Evolutionary conservation across 1,284 basidiomycete genomes (phyloP).

Genomic region (Coniferiporia weirii): DNA sequence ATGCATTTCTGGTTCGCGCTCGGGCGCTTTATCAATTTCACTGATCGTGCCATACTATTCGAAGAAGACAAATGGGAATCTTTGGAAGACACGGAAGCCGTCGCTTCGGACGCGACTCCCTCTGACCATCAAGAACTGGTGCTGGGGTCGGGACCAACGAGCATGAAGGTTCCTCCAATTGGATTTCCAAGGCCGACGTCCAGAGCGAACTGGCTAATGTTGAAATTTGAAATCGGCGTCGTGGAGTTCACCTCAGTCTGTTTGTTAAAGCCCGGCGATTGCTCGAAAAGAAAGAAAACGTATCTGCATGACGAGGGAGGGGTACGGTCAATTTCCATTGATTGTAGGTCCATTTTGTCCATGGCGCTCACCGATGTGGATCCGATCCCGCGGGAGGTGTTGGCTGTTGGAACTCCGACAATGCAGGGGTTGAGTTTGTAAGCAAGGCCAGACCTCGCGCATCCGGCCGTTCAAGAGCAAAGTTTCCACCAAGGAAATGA

Average conservation of each 20-base stretch:
- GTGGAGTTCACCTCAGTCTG: slow-evolving; percentile 23
- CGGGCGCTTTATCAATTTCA: too few species aligned
- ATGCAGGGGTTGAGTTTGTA: slow-evolving; percentile 37
- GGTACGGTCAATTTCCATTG: background rate
- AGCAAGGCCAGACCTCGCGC: slow-evolving; percentile 21
- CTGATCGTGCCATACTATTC: too few species aligned
- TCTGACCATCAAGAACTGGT: background rate
- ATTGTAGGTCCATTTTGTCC: background rate
- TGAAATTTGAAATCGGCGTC: slow-evolving; percentile 26
- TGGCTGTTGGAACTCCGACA: slow-evolving; percentile 36
- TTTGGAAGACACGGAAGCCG: background rate
- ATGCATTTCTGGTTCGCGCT: too few species aligned
- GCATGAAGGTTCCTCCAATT: slow-evolving; percentile 30
- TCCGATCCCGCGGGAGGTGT: slow-evolving; percentile 41
- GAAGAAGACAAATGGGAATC: too few species aligned
- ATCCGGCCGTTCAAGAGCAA: slow-evolving; percentile 27
- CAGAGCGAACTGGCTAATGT: slow-evolving; percentile 27
- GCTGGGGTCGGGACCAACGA: slow-evolving; percentile 23
- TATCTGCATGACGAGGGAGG: slow-evolving; percentile 20
- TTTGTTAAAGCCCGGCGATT: slow-evolving; percentile 25
- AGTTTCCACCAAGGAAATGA: slow-evolving; percentile 41
- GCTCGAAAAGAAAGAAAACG: slow-evolving; percentile 27
- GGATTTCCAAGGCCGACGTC: slow-evolving; percentile 26
- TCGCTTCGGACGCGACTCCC: background rate
- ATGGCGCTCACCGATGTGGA: slow-evolving; percentile 39